Evolutionary conservation across 192 early-diverging fungal species (phyloP), one percentile per base, ranked within the genome.

Genomic region (Coemansia sp.): DNA sequence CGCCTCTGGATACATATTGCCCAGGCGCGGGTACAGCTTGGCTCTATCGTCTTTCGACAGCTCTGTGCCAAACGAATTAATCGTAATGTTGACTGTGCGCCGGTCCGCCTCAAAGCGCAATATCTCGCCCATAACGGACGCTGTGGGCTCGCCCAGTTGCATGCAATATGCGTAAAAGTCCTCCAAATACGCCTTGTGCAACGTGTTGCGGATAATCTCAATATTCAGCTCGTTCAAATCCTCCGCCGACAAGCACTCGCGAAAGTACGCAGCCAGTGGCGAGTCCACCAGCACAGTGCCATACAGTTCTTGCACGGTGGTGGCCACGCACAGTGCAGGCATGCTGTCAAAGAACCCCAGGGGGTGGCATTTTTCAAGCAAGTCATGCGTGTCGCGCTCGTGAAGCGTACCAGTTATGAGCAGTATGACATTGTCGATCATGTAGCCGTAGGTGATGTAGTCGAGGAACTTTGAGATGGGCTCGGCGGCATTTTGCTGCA

Each of bases 191-290:
- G 96, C 94, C 79, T 97, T 97, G 85, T 98, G 94, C 39, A 99
- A 86, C 2, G 94, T 98, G 84, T 98, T 99, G 65, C 97, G 88
- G 73, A 99, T 99, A 59, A 99, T 98, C 72, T 99, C 97, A 84
- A 99, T 99, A 81, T 99, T 98, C 75, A 99, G 86, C 83, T 99
- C 97, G 73, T 99, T 95, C 62, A 99, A 79, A 75, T 99, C 97
- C 66, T 97, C 91, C 38, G 95, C 96, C 12, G 91, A 93, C 24
- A 99, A 80, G 62, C 94, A 98, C 72, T 99, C 93, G 65, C 91
- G 88, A 77, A 99, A 99, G 72, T 99, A 99, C 55, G 94, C 92
- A 0, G 96, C 97, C 90, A 97, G 79, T 23, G 96, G 97, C 22
- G 97, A 94, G 75, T 99, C 97, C 4, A 99, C 89, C 71, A 99